Conservation (phyloP, 768 basidiomycete genomes). For the Russula vinacea region DNA sequence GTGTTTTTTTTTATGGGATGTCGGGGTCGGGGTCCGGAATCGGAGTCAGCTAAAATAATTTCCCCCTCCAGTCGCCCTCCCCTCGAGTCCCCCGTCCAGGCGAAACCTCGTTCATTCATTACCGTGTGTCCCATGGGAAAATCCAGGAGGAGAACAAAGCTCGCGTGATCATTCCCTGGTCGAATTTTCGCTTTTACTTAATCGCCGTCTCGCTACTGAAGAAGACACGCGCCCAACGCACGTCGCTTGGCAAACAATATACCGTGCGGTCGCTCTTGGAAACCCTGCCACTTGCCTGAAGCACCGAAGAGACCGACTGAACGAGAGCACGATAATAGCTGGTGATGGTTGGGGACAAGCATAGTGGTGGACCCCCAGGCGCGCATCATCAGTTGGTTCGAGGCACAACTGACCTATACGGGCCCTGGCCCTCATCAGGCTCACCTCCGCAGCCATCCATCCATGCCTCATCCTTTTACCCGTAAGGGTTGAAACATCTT, state of each 20-base stretch:
- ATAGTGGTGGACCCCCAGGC: neutral
- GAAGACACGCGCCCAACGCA: neutral
- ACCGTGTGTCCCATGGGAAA: neutral
- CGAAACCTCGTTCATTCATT: neutral
- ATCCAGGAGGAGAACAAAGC: neutral
- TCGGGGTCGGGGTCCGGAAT: slow-evolving; percentile 16
- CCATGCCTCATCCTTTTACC: neutral
- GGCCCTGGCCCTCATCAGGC: neutral
- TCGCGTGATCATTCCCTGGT: neutral
- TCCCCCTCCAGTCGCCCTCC: neutral
- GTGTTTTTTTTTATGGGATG: neutral
- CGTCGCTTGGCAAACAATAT: neutral
- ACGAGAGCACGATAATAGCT: neutral
- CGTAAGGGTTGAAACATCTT: neutral
- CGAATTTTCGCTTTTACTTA: slow-evolving; percentile 14
- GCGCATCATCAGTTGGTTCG: neutral
- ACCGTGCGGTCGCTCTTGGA: neutral
- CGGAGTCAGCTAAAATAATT: neutral
- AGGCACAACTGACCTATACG: neutral
- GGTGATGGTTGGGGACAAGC: neutral
- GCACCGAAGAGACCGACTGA: too few species aligned
- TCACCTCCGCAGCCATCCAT: neutral
- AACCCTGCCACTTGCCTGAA: neutral
- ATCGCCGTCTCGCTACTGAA: slow-evolving; percentile 14
- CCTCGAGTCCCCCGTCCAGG: neutral